Percentiles rank a stretch among this genome's conserved stretches.
These are phyloP conservation scores for Colletotrichum simmondsii DNA, from an alignment of 2,329 filamentous ascomycete species.

Conservation along the genomic window DNA sequence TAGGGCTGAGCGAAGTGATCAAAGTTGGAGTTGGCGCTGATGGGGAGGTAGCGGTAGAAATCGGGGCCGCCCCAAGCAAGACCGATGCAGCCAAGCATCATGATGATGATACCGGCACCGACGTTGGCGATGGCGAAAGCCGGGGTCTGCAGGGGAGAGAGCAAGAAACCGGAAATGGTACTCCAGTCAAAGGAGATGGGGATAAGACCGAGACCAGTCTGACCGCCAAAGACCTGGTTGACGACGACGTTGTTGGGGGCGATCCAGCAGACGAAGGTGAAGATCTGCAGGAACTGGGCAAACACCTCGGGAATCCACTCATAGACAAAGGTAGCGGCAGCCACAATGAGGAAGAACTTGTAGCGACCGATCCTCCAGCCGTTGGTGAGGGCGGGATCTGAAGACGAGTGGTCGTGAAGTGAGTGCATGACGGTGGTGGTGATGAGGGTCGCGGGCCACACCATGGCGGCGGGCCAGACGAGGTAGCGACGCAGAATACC, in stretches of 20 bases:
- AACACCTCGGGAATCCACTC: slow-evolving; percentile 32
- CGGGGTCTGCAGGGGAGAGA: slow-evolving; percentile 61
- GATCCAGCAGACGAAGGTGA: slow-evolving; percentile 71
- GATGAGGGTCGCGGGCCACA: slow-evolving; percentile 67
- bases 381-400: slow-evolving; percentile 60
- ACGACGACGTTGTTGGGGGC: slow-evolving; percentile 69
- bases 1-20: slow-evolving; percentile 72
- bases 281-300: slow-evolving; percentile 46
- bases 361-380: slow-evolving; percentile 75
- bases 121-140: slow-evolving; percentile 69
- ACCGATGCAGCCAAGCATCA: slow-evolving; percentile 61
- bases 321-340: slow-evolving; percentile 60
- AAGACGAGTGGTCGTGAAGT: slow-evolving; percentile 56
- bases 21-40: slow-evolving; percentile 63
- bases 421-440: slow-evolving; percentile 63
- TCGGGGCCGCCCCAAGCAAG: slow-evolving; percentile 60
- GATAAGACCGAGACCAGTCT: slow-evolving; percentile 67
- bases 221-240: slow-evolving; percentile 72
- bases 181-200: slow-evolving; percentile 70
- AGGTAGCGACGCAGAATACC: slow-evolving; percentile 65
- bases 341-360: slow-evolving; percentile 69
- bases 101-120: slow-evolving; percentile 62
- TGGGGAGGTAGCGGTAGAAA: slow-evolving; percentile 57
- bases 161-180: slow-evolving; percentile 58
- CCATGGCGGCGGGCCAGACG: slow-evolving; percentile 66